Conservation (phyloP, 768 basidiomycete genomes). For the Lactifluus pinguis region DNA sequence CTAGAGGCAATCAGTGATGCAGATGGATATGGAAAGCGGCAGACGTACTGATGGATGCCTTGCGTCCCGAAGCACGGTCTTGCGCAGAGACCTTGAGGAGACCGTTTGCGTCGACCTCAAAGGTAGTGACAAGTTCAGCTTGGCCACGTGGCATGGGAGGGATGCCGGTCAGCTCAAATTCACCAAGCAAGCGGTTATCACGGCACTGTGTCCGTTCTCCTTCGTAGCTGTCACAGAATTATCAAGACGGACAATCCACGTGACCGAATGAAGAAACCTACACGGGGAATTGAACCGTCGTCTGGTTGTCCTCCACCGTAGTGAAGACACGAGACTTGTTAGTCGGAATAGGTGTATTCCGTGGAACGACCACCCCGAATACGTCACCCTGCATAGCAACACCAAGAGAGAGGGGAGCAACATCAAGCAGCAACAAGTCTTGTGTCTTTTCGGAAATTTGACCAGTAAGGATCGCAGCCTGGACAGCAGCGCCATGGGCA, state of each 20-base stretch:
- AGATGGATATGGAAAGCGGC: constrained; percentile 3
- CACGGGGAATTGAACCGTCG: constrained; percentile 99
- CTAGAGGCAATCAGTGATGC: constrained; percentile 29
- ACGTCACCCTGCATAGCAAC: constrained; percentile 99
- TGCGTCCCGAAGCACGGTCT: constrained; percentile 98
- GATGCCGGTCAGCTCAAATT: constrained; percentile 98
- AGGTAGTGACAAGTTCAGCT: constrained; percentile 98
- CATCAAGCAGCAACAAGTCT: constrained; percentile 96
- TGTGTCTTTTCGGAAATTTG: constrained; percentile 99
- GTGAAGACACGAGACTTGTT: constrained; percentile 99
- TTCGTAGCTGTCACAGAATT: constrained; percentile 63
- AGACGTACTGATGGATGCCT: constrained; percentile 87
- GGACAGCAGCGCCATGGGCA: constrained; percentile 98
- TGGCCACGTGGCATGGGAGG: constrained; percentile 99
- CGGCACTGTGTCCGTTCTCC: constrained; percentile 99
- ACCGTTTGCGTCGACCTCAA: constrained; percentile 99
- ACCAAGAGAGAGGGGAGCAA: constrained; percentile 96
- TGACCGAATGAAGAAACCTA: constrained; percentile 29
- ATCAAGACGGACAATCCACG: background rate
- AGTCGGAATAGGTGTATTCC: constrained; percentile 98
- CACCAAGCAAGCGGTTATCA: constrained; percentile 97
- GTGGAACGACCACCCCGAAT: constrained; percentile 98
- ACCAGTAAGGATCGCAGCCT: constrained; percentile 97
- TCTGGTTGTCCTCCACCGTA: constrained; percentile 99
- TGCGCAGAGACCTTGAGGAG: constrained; percentile 97